phyloP scores from a whole-genome alignment of 2,329 filamentous ascomycete species.

The Delphinella strobiligena region DNA sequence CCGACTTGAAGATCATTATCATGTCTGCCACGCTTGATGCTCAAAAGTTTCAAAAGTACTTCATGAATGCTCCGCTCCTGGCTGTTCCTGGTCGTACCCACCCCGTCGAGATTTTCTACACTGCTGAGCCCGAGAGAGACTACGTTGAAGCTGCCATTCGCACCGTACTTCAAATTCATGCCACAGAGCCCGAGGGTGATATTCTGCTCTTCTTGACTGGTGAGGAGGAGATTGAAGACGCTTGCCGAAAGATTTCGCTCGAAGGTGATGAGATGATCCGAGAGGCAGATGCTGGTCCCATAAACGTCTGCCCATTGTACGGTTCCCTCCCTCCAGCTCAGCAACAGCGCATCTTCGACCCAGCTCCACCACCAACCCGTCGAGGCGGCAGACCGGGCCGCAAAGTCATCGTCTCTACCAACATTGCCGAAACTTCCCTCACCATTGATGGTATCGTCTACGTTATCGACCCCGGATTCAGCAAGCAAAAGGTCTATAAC shows the following conservation, averaged over 20 bases:
- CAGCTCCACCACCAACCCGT: slow-evolving; percentile 60
- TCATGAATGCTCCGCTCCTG: slow-evolving; percentile 84
- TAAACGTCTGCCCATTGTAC: slow-evolving; percentile 87
- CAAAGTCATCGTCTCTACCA: slow-evolving; percentile 89
- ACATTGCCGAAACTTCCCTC: slow-evolving; percentile 94
- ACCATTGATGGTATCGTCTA: slow-evolving; percentile 99
- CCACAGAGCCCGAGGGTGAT: slow-evolving; percentile 82
- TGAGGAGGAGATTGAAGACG: slow-evolving; percentile 97
- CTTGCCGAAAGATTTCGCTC: slow-evolving; percentile 77
- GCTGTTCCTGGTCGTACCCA: slow-evolving; percentile 91
- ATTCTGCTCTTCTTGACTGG: slow-evolving; percentile 91
- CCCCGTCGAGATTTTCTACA: slow-evolving; percentile 98
- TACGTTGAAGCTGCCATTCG: slow-evolving; percentile 92
- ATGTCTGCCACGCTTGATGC: slow-evolving; percentile 98
- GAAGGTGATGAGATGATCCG: slow-evolving; percentile 86
- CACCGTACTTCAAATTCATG: slow-evolving; percentile 94
- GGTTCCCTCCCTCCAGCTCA: slow-evolving; percentile 83
- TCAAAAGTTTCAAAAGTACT: slow-evolving; percentile 96
- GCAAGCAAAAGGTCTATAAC: slow-evolving; percentile 99
- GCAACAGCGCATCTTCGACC: slow-evolving; percentile 91
- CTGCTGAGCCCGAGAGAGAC: slow-evolving; percentile 86
- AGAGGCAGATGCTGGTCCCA: slow-evolving; percentile 81
- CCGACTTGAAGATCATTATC: slow-evolving; percentile 95
- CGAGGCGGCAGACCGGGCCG: slow-evolving; percentile 76
- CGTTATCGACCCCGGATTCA: slow-evolving; percentile 97